Evolutionary conservation across 805 yeast species (phyloP), one percentile per base, ranked within the genome.

Genomic region (Metschnikowia santaceciliae): DNA sequence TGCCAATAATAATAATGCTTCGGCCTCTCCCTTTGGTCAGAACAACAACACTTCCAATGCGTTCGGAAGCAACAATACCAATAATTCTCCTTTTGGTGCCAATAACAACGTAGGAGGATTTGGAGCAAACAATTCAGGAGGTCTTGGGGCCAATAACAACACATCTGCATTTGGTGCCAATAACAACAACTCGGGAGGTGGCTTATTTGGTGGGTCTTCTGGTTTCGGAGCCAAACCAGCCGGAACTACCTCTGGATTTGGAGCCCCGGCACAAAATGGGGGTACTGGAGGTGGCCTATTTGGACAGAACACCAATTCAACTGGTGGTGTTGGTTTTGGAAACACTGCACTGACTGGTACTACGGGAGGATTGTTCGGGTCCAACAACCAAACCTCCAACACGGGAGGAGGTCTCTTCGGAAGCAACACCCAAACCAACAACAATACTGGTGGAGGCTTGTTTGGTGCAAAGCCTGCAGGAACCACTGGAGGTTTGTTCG

Each of bases 221-320:
- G 61, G 65, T 32, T 60, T 74, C 62, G 70, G 77, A 51, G 57
- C 72, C 52, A 54, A 61, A 54, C 57, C 58, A 7, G 32, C 38
- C 6, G 46, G 46, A 14, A 10, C 46, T 13, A 20, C 46, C 20
- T 33, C 46, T 33, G 46, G 46, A 32, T 42, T 42, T 42, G 46
- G 46, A 8, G 38, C 32, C 10, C 20, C 57, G 41, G 60, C 63
- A 38, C 50, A 55, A 11, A 52, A 48, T n/a, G 59, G 59, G 3
- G 56, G 56, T 5, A 26, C 43, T 17, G 43, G 43, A 26, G 34
- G 43, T 26, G 43, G 43, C 32, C 48, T 56, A 32, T 56, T 56
- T 47, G 59, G 59, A 10, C 56, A 44, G 36, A 51, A 30, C 47
- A 51, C 46, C 40, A 55, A 51, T 45, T 36, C 47, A 14, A 32